Evolutionary conservation across 352 stramenopile species (phyloP).

Genomic region (Pythium myriotylum): DNA sequence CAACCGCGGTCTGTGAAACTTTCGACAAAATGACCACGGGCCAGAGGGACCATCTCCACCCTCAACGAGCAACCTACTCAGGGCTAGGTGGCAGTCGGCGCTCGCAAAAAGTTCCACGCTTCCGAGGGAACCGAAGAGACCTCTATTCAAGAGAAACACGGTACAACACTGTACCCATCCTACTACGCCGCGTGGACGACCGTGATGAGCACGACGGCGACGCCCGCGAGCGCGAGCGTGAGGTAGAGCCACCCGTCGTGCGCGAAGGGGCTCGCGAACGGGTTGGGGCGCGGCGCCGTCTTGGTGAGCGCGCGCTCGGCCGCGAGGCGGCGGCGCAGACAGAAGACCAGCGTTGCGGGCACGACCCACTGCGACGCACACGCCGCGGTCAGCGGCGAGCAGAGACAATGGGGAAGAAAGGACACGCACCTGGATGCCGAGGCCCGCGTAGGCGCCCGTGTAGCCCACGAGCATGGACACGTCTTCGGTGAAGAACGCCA

Average conservation of each 20-base stretch:
- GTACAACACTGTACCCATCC: slow-evolving; percentile 24
- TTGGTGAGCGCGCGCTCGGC: slow-evolving; percentile 24
- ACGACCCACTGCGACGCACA: slow-evolving; percentile 72
- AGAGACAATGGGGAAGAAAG: slow-evolving; percentile 3
- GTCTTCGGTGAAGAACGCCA: slow-evolving; percentile 88
- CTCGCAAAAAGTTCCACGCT: slow-evolving; percentile 22
- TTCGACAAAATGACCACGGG: neutral
- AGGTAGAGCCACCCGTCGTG: slow-evolving; percentile 70
- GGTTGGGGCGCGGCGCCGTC: slow-evolving; percentile 39
- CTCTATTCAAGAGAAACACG: slow-evolving; percentile 1
- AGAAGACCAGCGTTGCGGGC: slow-evolving; percentile 76
- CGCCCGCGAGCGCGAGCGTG: slow-evolving; percentile 57
- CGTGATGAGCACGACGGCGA: slow-evolving; percentile 76
- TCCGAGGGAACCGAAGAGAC: slow-evolving; percentile 1
- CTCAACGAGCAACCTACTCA: slow-evolving; percentile 20
- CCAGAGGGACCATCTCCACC: slow-evolving; percentile 1
- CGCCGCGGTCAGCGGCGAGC: neutral
- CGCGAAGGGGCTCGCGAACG: slow-evolving; percentile 76
- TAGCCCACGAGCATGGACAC: slow-evolving; percentile 89
- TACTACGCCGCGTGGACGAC: slow-evolving; percentile 61
- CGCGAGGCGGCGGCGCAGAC: slow-evolving; percentile 59
- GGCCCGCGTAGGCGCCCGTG: slow-evolving; percentile 81
- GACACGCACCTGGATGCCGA: slow-evolving; percentile 79
- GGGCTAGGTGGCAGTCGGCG: slow-evolving; percentile 11
- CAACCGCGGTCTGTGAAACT: slow-evolving; percentile 1